Base-by-base conservation (phyloP, 164 flowering plant genomes). In the Aristolochia californica region DNA sequence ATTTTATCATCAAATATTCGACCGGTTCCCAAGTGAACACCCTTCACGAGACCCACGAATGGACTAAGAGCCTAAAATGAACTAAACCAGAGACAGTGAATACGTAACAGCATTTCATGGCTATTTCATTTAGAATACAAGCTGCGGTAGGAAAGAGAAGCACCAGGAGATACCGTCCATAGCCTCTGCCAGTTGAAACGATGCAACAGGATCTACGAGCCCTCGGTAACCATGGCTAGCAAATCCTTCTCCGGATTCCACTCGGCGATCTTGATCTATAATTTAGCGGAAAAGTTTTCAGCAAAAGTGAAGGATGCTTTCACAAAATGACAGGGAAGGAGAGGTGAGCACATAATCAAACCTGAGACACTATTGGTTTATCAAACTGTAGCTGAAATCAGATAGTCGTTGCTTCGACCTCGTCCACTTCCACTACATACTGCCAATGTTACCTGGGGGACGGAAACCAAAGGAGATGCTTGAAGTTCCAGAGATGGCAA, bases 161-260 rank as follows among this genome's bases (percentile, higher is more conserved):
- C 45, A 93, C 98, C 97, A 10, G 88, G 89, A 40, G 91, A 78
- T 18, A 82, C 67, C 0, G 85, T 87, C 97, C 97, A 93, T 12
- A 89, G 62, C 63, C 97, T 70, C 71, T 93, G 98, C 97, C 98
- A 89, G 59, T 93, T 93, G 74, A 93, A 93, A 9, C 98, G 96
- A 65, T 93, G 97, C 11, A 93, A 73, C 56, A 89, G 57, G 45
- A 93, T 77, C 73, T 85, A 87, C 0, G 91, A 89, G 59, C 88
- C 98, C 48, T 85, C 96, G 0, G 88, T 87, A 16, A 89, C 97
- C 98, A 93, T 89, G 5, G 96, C 98, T 44, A 93, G 72, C 48
- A 89, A 72, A 77, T 93, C 98, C 72, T 93, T 89, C 74, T 83
- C 98, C n/a, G 98, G 97, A 57, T 93, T 93, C 97, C 97, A 93